Base-by-base conservation (phyloP, 2,329 filamentous ascomycete species). In the Xenoacremonium recifei region DNA sequence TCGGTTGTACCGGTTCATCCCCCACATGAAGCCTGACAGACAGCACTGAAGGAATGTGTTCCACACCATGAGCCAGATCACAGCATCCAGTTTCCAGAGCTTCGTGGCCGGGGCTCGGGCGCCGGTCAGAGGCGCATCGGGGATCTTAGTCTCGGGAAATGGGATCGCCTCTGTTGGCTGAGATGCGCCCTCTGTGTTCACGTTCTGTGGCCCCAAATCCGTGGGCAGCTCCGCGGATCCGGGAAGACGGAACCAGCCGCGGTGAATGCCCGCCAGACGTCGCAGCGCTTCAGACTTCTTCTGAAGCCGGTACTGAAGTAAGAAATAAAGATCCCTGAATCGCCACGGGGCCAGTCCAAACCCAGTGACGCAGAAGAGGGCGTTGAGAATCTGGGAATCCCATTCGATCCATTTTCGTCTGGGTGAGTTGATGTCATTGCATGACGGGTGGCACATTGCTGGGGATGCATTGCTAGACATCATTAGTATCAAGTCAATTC, bases 331-430 rank as follows among this genome's bases (percentile, higher is more conserved):
- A 60, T 95, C 89, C 21, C 89, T 76, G 53, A 91, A 86, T 21
- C 89, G 79, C 89, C 89, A 95, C 0, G 89, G 89, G 2, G 87
- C 84, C 11, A 93, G 74, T 0, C 89, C 89, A 51, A 95, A 92
- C 1, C 84, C 89, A 2, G 89, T 92, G 6, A 95, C 83, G 64
- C 88, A 93, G 73, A 95, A 95, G 1, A 95, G 77, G 0, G 77
- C 85, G 57, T 90, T 95, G 5, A 67, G 53, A 44, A 95, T 85
- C 60, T 95, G 89, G 2, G 85, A 87, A 62, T 90, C 86, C 55
- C 81, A 84, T 65, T 96, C 89, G 51, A 96, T 80, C 89, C 90
- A 95, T 45, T 83, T 83, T 16, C 85, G 75, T n/a, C 89, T 80
- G 2, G 87, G 82, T 0, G 86, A 89, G 56, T 89, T 71, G 60